phyloP scores from a whole-genome alignment of 192 early-diverging fungal genomes.

The Backusella sp. region DNA sequence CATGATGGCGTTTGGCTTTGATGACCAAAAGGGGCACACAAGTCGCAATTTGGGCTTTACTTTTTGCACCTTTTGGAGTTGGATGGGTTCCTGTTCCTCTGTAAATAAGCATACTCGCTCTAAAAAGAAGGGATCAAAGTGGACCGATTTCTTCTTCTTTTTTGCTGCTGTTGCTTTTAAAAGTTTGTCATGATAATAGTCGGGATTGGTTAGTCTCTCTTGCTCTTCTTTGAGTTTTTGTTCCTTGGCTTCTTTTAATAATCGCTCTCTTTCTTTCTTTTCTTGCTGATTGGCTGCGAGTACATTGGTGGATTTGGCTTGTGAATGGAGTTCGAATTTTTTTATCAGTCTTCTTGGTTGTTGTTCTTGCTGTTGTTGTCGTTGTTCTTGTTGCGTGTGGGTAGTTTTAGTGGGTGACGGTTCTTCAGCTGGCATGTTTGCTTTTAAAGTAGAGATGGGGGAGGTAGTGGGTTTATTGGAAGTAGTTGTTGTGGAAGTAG shows the following conservation, averaged over 20 bases:
- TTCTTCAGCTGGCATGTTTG: background rate
- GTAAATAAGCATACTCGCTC: conserved; percentile 70
- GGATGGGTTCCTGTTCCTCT: conserved; percentile 58
- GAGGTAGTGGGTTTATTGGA: background rate
- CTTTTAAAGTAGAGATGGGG: background rate
- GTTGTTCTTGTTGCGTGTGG: background rate
- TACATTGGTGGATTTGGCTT: background rate
- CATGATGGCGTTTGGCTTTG: background rate
- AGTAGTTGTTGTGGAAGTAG: too few relatives aligned
- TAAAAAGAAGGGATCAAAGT: conserved; percentile 59
- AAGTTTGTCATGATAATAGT: background rate
- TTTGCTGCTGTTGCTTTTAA: background rate
- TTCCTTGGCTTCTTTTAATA: background rate
- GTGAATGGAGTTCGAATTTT: background rate
- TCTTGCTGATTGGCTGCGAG: background rate
- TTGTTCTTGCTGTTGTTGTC: background rate
- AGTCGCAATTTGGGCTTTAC: background rate
- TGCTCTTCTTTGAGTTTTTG: background rate
- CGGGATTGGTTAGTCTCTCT: background rate
- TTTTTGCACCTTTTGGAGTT: background rate
- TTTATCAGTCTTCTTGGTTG: background rate
- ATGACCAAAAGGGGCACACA: background rate
- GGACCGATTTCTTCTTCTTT: conserved; percentile 50
- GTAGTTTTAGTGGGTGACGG: background rate
- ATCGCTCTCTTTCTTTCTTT: background rate